Evolutionary conservation across 352 stramenopile species (phyloP).

Genomic region (Pythium guiyangense): DNA sequence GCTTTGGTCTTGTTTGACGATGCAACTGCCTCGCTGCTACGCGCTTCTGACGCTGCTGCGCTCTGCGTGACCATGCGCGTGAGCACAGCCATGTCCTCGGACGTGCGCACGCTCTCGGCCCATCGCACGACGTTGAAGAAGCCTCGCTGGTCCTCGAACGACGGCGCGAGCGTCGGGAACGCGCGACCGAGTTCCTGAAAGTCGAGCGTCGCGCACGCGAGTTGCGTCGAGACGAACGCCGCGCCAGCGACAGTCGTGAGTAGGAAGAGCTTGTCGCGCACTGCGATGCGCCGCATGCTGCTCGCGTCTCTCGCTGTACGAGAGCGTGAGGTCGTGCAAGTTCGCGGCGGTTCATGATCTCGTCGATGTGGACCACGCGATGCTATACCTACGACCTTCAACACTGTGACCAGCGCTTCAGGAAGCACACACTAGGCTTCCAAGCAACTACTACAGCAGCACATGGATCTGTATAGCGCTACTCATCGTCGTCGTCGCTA

Average conservation of each 20-base stretch:
- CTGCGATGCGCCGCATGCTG: conserved; percentile 5
- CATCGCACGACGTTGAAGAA: conserved; percentile 51
- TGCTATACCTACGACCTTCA: no score
- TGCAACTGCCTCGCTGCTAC: not conserved
- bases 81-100: conserved; percentile 34
- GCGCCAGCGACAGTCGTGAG: conserved; percentile 9
- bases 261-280: conserved; percentile 12
- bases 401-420: not conserved
- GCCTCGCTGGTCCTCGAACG: conserved; percentile 31
- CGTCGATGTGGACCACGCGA: no score
- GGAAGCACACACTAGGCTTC: not conserved
- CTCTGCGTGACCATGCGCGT: conserved; percentile 6
- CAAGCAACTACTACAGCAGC: no score
- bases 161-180: conserved; percentile 13
- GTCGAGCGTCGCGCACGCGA: conserved; percentile 25
- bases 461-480: not conserved
- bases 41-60: not conserved
- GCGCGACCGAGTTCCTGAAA: conserved; percentile 27
- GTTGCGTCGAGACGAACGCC: conserved; percentile 23
- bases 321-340: no score
- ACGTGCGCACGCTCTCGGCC: conserved; percentile 42
- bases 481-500: conserved; percentile 11
- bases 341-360: no score
- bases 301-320: no score
- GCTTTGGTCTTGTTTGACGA: not conserved